Evolutionary conservation across 768 basidiomycete species (phyloP), one percentile per base, ranked within the genome.

Genomic region (Ramaria rubella): DNA sequence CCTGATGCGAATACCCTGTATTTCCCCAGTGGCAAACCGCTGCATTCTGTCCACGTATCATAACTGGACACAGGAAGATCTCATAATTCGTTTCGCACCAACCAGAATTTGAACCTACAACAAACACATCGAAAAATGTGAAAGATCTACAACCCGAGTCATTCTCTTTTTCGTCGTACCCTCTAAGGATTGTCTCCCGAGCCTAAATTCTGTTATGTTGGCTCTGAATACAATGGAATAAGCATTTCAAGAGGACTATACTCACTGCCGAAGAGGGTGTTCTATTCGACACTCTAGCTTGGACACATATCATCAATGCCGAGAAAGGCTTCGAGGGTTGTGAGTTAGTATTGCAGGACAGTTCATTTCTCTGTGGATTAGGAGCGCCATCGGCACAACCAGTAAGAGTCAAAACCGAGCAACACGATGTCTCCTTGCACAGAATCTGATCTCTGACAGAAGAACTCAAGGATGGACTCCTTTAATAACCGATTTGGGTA

Each of bases 141-240:
- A 49, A 12, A 29, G 27, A 48, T 21, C 23, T 46, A 26, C 33
- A 71, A 64, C 34, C 64, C 38, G 76, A 75, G 51, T 64, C 70
- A 4, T 90, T 91, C 67, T 70, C 83, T 58, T 90, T 92, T 68
- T 68, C 79, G 21, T 72, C 78, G 4, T 78, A 92, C 65, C 81
- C 78, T 34, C 86, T 89, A 52, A 97, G 97, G 72, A 92, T 99
- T 59, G 96, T 95, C 1, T 75, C n/a, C n/a, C n/a, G n/a, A n/a
- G n/a, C n/a, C 98, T 52, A 87, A 90, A 65, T 91, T 98, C 67
- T 87, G 83, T 66, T 99, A 97, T 65, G 82, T 90, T 43, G 95
- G 95, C 12, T 88, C 85, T 82, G 87, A 90, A 26, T 97, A 95
- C 67, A 84, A 86, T 55, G 96, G 95, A 12, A n/a, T 79, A 98